A percentile compares a stretch with the other conserved stretches of the same genome.
Conservation (phyloP, 805 yeast species). For the Schwanniomyces occidentalis region DNA sequence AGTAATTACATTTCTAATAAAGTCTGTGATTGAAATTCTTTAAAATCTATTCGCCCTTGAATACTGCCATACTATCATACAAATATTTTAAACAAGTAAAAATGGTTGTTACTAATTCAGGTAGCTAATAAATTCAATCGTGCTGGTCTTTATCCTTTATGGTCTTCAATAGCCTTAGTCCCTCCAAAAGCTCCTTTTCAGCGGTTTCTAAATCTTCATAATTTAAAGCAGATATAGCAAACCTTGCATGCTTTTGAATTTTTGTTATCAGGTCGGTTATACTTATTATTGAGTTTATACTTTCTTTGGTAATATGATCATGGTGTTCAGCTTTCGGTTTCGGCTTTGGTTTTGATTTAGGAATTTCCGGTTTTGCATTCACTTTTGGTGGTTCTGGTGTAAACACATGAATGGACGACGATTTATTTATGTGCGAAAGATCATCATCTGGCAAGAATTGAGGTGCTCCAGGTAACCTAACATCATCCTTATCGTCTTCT, state of each 20-base stretch:
- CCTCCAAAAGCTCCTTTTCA: slow-evolving; percentile 55
- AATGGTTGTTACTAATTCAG: no score
- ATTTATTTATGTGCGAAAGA: slow-evolving; percentile 34
- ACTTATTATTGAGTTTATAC: slow-evolving; percentile 52
- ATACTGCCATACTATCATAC: no score
- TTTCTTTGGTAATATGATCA: slow-evolving; percentile 27
- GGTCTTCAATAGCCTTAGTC: slow-evolving; percentile 44
- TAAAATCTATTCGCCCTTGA: no score
- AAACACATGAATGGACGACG: slow-evolving; percentile 37
- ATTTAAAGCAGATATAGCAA: slow-evolving; percentile 76
- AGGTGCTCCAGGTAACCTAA: slow-evolving; percentile 45
- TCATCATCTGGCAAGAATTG: slow-evolving; percentile 42
- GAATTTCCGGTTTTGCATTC: background rate
- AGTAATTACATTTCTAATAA: no score
- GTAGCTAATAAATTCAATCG: no score
- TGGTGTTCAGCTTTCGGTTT: slow-evolving; percentile 3
- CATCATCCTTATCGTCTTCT: slow-evolving; percentile 19
- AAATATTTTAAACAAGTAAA: no score
- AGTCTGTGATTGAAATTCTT: no score
- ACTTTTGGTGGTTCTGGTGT: slow-evolving; percentile 17
- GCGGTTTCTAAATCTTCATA: slow-evolving; percentile 76
- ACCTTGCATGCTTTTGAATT: slow-evolving; percentile 70
- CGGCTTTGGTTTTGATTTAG: background rate
- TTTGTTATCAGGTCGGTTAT: slow-evolving; percentile 55
- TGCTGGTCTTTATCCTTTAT: slow-evolving; percentile 8